A percentile compares a stretch with the other conserved stretches of the same genome.
Evolutionary conservation across 176 grass and related monocot species (phyloP).

Genomic region (Guadua angustifolia): DNA sequence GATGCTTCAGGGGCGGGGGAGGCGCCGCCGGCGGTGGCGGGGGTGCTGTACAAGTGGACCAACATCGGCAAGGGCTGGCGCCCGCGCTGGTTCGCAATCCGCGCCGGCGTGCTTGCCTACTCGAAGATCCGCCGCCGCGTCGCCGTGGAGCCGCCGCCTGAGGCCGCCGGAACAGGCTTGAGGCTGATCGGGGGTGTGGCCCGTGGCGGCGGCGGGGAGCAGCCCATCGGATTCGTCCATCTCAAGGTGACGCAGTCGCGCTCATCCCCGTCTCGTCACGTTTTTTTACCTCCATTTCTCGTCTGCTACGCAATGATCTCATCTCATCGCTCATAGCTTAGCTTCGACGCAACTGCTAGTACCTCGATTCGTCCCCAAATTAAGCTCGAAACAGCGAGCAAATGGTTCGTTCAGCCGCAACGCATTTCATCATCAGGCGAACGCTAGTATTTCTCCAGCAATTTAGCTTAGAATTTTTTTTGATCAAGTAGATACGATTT

Average conservation of each 20-base stretch:
- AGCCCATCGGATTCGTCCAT: slow-evolving; percentile 64
- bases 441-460: not conserved
- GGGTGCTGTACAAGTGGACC: slow-evolving; percentile 92
- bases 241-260: slow-evolving; percentile 64
- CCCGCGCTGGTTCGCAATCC: slow-evolving; percentile 82
- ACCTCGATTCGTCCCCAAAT: not conserved
- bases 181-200: slow-evolving; percentile 64
- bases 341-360: not conserved
- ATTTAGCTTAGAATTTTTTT: not conserved
- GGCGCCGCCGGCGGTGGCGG: slow-evolving; percentile 48
- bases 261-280: slow-evolving; percentile 19
- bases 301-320: not conserved
- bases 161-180: not conserved
- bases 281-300: not conserved
- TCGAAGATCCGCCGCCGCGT: slow-evolving; percentile 75
- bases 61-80: slow-evolving; percentile 93
- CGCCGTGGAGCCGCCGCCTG: not conserved
- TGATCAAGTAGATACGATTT: too few relatives aligned
- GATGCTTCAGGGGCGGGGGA: not conserved
- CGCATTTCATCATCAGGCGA: slow-evolving; percentile 4
- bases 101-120: slow-evolving; percentile 80
- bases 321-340: not conserved
- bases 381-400: not conserved
- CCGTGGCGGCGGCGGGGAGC: slow-evolving; percentile 45
- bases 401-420: not conserved